phyloP scores from a whole-genome alignment of 805 yeast species.

The Yarrowia yakushimensis region DNA sequence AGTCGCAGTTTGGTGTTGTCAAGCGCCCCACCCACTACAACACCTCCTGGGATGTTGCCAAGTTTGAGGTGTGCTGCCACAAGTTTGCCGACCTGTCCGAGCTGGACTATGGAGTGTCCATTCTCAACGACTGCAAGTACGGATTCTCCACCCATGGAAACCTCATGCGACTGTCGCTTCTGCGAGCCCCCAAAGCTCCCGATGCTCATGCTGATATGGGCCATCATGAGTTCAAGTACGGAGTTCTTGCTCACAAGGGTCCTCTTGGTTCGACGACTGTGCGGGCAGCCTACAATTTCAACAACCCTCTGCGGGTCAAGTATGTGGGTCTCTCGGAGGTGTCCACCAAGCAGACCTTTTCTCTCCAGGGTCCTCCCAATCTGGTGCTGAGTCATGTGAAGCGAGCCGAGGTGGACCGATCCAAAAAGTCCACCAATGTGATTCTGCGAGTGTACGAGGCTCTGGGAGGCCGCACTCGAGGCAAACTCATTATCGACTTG shows the following conservation, averaged over 20 bases:
- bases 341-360: slow-evolving; percentile 33
- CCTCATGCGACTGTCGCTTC: slow-evolving; percentile 74
- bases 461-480: slow-evolving; percentile 72
- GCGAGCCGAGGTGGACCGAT: slow-evolving; percentile 49
- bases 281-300: slow-evolving; percentile 73
- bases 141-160: slow-evolving; percentile 96
- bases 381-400: slow-evolving; percentile 74
- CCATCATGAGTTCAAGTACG: slow-evolving; percentile 73
- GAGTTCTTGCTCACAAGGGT: slow-evolving; percentile 79
- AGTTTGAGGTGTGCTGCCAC: slow-evolving; percentile 93
- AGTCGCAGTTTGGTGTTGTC: slow-evolving; percentile 90
- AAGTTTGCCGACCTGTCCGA: slow-evolving; percentile 91
- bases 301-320: slow-evolving; percentile 45
- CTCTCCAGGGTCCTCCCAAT: slow-evolving; percentile 51
- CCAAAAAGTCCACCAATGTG: slow-evolving; percentile 47
- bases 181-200: slow-evolving; percentile 91
- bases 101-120: slow-evolving; percentile 77
- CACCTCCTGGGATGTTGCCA: slow-evolving; percentile 95
- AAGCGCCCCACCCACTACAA: slow-evolving; percentile 91
- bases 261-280: slow-evolving; percentile 61
- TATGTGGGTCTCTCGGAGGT: slow-evolving; percentile 27
- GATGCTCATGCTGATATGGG: slow-evolving; percentile 97
- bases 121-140: slow-evolving; percentile 80
- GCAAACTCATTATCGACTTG: slow-evolving; percentile 32
- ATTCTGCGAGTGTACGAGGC: slow-evolving; percentile 80